phyloP scores from a whole-genome alignment of 345 rosid genomes.

The Ceriops tagal region DNA sequence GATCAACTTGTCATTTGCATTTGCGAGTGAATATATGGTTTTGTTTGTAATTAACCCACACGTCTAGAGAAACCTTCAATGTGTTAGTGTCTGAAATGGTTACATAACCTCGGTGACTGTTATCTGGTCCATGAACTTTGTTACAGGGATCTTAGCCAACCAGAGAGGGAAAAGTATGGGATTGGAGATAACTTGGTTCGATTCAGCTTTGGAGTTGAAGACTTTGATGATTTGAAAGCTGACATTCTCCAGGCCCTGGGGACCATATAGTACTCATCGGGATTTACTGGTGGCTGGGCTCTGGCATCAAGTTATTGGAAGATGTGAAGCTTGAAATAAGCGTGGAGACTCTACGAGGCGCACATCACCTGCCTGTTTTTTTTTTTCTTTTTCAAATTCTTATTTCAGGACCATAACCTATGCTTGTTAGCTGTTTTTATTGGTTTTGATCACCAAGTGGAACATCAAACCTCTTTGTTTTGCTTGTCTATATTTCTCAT shows the following conservation, averaged over 20 bases:
- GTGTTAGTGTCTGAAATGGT: too few species aligned
- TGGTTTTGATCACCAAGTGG: slow-evolving; percentile 13
- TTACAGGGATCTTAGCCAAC: slow-evolving; percentile 75
- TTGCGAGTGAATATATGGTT: too few species aligned
- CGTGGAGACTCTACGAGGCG: slow-evolving; percentile 47
- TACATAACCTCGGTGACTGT: too few species aligned
- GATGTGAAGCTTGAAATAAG: slow-evolving; percentile 66
- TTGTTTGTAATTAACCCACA: too few species aligned
- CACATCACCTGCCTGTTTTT: neutral
- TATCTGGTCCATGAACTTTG: neutral
- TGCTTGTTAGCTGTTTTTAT: slow-evolving; percentile 17
- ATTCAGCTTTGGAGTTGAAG: slow-evolving; percentile 95
- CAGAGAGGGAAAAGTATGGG: slow-evolving; percentile 75
- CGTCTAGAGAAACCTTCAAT: too few species aligned
- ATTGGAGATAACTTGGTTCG: slow-evolving; percentile 88
- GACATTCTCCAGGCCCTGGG: slow-evolving; percentile 87
- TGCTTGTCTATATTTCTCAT: neutral
- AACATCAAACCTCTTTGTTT: neutral
- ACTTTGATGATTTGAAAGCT: slow-evolving; percentile 78
- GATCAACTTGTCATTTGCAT: too few species aligned
- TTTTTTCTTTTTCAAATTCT: neutral
- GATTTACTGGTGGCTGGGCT: too few species aligned
- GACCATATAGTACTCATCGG: slow-evolving; percentile 31
- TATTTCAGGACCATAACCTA: neutral
- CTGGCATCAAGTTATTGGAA: slow-evolving; percentile 29